These are phyloP conservation scores for Inonotus obliquus DNA, from an alignment of 1,284 basidiomycete species.

Conservation along the genomic window DNA sequence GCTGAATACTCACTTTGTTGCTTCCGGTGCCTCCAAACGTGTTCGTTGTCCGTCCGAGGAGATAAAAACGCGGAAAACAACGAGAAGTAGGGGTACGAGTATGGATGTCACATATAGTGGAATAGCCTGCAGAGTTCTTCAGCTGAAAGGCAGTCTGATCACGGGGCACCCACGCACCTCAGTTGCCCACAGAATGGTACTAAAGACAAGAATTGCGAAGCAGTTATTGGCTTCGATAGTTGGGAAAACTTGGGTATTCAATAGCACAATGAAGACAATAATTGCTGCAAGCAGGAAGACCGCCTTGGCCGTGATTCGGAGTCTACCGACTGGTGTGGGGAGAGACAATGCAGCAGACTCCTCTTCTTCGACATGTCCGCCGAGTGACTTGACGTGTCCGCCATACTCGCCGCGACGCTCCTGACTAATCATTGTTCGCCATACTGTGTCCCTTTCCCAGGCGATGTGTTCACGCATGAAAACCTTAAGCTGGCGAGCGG, in stretches of 20 bases:
- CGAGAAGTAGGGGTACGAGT: constrained; percentile 85
- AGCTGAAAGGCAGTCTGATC: not conserved
- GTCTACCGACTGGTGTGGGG: constrained; percentile 54
- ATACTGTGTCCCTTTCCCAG: constrained; percentile 94
- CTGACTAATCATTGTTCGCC: constrained; percentile 95
- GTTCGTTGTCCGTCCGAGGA: constrained; percentile 49
- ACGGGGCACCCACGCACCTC: constrained; percentile 55
- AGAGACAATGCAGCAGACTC: constrained; percentile 50
- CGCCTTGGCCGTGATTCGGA: constrained; percentile 63
- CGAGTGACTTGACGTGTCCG: constrained; percentile 38
- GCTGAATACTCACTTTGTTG: constrained; percentile 67
- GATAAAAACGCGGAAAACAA: constrained; percentile 81
- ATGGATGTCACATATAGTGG: constrained; percentile 96
- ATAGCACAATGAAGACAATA: constrained; percentile 51
- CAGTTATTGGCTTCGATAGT: constrained; percentile 84
- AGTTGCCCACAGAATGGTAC: constrained; percentile 94
- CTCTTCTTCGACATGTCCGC: constrained; percentile 48
- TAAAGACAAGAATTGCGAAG: constrained; percentile 86
- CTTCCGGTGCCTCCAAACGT: constrained; percentile 61
- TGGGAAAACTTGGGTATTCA: constrained; percentile 60
- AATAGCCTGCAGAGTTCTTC: constrained; percentile 64
- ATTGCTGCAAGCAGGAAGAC: constrained; percentile 57
- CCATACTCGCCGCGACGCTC: constrained; percentile 66
- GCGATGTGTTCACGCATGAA: constrained; percentile 92
- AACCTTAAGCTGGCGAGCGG: constrained; percentile 79